Evolutionary conservation across 2,329 filamentous ascomycete genomes (phyloP).

Genomic region (Penicillium sp.): DNA sequence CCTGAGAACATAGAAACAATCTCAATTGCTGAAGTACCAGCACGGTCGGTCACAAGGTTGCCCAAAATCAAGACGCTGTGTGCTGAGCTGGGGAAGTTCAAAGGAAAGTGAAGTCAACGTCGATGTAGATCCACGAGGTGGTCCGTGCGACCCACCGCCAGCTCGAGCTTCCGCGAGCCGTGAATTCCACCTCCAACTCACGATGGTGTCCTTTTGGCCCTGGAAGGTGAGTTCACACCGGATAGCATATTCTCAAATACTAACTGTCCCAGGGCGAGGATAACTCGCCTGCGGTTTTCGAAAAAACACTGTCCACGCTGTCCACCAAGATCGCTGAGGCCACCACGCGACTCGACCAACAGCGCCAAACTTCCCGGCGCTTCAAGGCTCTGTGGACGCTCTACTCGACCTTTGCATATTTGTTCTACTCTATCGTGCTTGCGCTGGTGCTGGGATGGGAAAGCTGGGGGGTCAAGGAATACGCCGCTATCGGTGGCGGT

Average conservation of each 20-base stretch:
- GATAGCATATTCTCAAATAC: conserved; percentile 1
- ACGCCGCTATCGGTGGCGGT: conserved; percentile 71
- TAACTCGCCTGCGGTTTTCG: conserved; percentile 84
- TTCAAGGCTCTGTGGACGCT: conserved; percentile 83
- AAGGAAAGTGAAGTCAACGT: too few species aligned
- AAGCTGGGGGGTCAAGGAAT: conserved; percentile 73
- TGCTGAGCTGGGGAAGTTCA: too few species aligned
- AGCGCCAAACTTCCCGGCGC: conserved; percentile 70
- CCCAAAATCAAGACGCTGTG: too few species aligned
- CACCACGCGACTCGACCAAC: conserved; percentile 68
- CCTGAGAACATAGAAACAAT: too few species aligned
- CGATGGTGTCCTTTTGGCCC: conserved; percentile 82
- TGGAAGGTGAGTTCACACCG: conserved; percentile 61
- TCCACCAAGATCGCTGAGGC: conserved; percentile 77
- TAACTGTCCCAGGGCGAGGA: conserved; percentile 62
- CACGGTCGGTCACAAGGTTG: too few species aligned
- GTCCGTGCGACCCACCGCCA: not conserved
- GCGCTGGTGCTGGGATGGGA: conserved; percentile 80
- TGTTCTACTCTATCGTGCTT: conserved; percentile 78
- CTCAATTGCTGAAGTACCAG: too few species aligned
- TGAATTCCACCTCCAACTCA: conserved; percentile 46
- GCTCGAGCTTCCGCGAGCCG: conserved; percentile 5
- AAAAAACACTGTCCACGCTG: conserved; percentile 80
- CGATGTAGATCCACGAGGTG: too few species aligned
- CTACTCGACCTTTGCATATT: conserved; percentile 85